phyloP scores from a whole-genome alignment of 1,139 yeast species.

The Geotrichum klebahnii region DNA sequence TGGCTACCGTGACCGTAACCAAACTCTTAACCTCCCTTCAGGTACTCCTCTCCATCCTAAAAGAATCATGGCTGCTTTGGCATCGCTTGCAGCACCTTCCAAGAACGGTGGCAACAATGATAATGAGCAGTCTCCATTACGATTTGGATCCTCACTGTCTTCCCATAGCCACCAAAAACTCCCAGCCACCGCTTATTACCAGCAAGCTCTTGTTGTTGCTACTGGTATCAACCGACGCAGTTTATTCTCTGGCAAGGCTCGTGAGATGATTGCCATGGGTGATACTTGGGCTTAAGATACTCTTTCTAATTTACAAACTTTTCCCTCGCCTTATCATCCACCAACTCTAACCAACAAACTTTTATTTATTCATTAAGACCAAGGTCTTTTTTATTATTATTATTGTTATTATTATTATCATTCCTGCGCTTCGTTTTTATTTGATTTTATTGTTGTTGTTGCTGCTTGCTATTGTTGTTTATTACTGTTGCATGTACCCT shows the following conservation, averaged over 20 bases:
- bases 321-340: too few relatives aligned
- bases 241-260: constrained; percentile 49
- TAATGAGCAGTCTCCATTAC: background rate
- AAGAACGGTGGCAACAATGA: background rate
- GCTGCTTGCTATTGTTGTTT: background rate
- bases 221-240: constrained; percentile 45
- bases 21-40: constrained; percentile 15
- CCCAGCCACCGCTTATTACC: constrained; percentile 27
- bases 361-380: too few relatives aligned
- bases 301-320: constrained; percentile 2
- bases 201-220: constrained; percentile 33
- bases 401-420: constrained; percentile 8
- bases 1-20: constrained; percentile 29
- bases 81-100: constrained; percentile 8
- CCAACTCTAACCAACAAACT: too few relatives aligned
- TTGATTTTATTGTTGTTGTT: constrained; percentile 9
- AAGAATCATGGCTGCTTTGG: constrained; percentile 17
- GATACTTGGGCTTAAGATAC: constrained; percentile 6
- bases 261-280: constrained; percentile 46
- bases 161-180: background rate
- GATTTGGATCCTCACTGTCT: background rate
- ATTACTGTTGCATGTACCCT: constrained; percentile 5
- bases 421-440: constrained; percentile 5
- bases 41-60: constrained; percentile 12
- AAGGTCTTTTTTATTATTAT: constrained; percentile 6